These are phyloP conservation scores for Pseudisothecium myosuroides DNA, from an alignment of 225 moss, liverwort and hornwort species.

Conservation along the genomic window DNA sequence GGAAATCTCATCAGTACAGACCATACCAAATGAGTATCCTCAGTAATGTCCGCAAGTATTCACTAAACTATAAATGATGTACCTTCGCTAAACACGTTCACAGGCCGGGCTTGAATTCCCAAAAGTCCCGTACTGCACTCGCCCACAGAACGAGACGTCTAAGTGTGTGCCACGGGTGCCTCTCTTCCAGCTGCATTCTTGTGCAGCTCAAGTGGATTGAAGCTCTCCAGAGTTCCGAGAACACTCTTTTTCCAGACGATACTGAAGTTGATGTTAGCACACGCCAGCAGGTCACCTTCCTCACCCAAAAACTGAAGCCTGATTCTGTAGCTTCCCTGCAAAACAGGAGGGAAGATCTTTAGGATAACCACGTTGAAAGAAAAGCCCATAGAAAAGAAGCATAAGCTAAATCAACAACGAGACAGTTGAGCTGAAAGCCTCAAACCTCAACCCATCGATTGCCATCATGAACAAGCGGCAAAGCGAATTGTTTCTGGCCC, in stretches of 20 bases:
- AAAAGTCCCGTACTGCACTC: neutral
- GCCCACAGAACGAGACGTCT: neutral
- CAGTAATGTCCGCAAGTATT: neutral
- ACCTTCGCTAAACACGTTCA: neutral
- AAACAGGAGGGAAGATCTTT: neutral
- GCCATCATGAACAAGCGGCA: neutral
- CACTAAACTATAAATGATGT: neutral
- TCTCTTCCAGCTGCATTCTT: neutral
- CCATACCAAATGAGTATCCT: neutral
- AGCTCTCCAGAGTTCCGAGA: slow-evolving; percentile 4
- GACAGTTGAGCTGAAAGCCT: neutral
- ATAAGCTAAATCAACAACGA: neutral
- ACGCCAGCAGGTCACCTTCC: slow-evolving; percentile 28
- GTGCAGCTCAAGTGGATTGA: slow-evolving; percentile 28
- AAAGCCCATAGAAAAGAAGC: neutral
- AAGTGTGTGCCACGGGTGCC: slow-evolving; percentile 19
- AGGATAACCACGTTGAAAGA: neutral
- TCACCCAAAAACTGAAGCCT: slow-evolving; percentile 42
- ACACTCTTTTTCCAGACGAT: slow-evolving; percentile 18
- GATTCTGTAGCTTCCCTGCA: slow-evolving; percentile 44
- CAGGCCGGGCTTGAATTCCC: neutral
- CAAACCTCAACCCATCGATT: neutral
- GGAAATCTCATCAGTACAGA: neutral
- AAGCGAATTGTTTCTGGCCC: neutral
- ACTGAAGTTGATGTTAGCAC: slow-evolving; percentile 40